Percentiles rank a stretch among this genome's conserved stretches.
These are phyloP conservation scores for Trypanosoma rangeli DNA, from an alignment of 208 protist genomes.

Conservation along the genomic window DNA sequence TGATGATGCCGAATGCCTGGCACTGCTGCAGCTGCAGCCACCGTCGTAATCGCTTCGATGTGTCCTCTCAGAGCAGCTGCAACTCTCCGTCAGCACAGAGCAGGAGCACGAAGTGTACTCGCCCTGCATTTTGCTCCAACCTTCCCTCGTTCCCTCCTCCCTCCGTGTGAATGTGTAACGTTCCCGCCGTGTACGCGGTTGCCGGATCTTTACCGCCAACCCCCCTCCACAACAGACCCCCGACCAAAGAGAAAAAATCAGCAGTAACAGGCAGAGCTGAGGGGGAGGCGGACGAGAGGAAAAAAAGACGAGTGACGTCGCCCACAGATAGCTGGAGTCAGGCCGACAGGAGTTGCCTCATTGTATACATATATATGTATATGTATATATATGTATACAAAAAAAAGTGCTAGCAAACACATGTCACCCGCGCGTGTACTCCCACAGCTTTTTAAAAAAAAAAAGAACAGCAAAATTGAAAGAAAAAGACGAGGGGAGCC, in stretches of 20 bases:
- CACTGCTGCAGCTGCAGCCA: conserved; percentile 8
- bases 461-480: neutral
- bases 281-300: neutral
- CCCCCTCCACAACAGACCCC: neutral
- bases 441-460: neutral
- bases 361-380: no score
- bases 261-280: conserved; percentile 3
- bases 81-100: conserved; percentile 3
- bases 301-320: no score
- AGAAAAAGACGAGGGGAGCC: neutral
- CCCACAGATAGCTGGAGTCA: no score
- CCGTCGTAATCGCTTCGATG: conserved; percentile 6
- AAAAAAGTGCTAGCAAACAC: neutral
- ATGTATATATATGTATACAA: neutral
- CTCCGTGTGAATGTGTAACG: neutral
- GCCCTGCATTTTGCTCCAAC: neutral
- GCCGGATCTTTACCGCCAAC: no score
- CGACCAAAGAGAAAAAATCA: neutral
- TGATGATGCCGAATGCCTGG: neutral
- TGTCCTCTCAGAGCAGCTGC: conserved; percentile 4
- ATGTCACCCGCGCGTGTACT: neutral
- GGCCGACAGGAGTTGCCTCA: no score
- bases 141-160: neutral
- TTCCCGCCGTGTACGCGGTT: neutral
- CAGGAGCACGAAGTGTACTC: neutral